A percentile compares a stretch with the other conserved stretches of the same genome.
Conservation (phyloP, 2,329 filamentous ascomycete species). For the Neopestalotiopsis sp. region DNA sequence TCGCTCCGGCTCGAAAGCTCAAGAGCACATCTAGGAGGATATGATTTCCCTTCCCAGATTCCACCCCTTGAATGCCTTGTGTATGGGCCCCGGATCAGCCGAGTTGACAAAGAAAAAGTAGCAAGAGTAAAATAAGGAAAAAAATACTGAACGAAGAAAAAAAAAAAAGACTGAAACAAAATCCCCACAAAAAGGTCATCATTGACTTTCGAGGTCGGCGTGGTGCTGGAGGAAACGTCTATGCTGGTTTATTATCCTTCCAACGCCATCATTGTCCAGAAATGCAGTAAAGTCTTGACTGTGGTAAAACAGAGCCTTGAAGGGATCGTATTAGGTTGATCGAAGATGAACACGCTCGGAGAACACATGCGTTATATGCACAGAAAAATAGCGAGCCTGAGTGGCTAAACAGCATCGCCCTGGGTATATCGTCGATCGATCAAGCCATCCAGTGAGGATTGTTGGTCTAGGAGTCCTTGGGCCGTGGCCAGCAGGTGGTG, state of each 20-base stretch:
- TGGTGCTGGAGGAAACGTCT: conserved; percentile 26
- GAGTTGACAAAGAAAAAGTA: conserved; percentile 20
- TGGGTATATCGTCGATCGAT: conserved; percentile 6
- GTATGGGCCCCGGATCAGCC: background rate
- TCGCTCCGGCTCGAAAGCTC: background rate
- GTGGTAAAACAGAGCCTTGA: conserved; percentile 29
- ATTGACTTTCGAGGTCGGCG: conserved; percentile 5
- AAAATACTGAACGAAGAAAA: background rate
- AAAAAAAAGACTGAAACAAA: background rate
- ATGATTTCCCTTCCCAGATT: background rate
- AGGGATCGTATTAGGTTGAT: conserved; percentile 35
- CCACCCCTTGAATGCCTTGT: background rate
- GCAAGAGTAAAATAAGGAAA: background rate
- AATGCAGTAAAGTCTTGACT: conserved; percentile 33
- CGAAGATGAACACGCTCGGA: conserved; percentile 27
- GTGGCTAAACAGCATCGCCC: conserved; percentile 3
- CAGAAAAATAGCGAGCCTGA: conserved; percentile 8
- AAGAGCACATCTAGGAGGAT: background rate
- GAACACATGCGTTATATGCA: conserved; percentile 19
- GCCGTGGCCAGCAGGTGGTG: background rate
- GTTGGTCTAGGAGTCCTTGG: background rate
- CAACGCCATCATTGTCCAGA: conserved; percentile 36
- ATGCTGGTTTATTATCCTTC: conserved; percentile 42
- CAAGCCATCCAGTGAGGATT: background rate
- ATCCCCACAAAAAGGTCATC: conserved; percentile 5